Conservation (phyloP, 768 basidiomycete genomes). For the Suillus lakei region DNA sequence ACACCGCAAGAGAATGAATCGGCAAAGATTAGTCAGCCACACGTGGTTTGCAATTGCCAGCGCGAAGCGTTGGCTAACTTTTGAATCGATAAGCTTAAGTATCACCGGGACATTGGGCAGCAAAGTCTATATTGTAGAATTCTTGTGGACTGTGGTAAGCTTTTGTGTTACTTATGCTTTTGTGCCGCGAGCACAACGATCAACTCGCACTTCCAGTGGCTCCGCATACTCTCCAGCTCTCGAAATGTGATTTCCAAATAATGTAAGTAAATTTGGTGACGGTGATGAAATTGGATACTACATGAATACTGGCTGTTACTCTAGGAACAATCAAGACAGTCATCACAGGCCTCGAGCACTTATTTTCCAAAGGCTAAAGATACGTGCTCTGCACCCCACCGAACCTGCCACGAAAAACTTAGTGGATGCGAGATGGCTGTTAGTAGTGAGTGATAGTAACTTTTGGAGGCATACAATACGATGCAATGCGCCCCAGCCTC, state of each 20-base stretch:
- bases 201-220: too few species aligned
- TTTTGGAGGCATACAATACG: background rate
- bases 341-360: too few species aligned
- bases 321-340: too few species aligned
- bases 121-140: background rate
- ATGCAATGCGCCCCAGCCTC: background rate
- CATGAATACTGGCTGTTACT: too few species aligned
- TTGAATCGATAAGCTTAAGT: background rate
- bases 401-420: background rate
- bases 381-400: background rate
- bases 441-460: too few species aligned
- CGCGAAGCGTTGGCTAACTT: background rate
- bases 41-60: slow-evolving; percentile 31
- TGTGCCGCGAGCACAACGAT: background rate
- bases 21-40: slow-evolving; percentile 32
- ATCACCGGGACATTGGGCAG: background rate
- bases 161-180: background rate
- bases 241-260: too few species aligned
- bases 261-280: too few species aligned
- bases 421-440: background rate
- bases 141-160: background rate
- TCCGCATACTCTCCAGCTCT: too few species aligned
- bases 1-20: slow-evolving; percentile 25
- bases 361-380: background rate
- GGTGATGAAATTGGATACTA: too few species aligned